Conservation (phyloP, 345 rosid species). For the Melastoma malabathricum region DNA sequence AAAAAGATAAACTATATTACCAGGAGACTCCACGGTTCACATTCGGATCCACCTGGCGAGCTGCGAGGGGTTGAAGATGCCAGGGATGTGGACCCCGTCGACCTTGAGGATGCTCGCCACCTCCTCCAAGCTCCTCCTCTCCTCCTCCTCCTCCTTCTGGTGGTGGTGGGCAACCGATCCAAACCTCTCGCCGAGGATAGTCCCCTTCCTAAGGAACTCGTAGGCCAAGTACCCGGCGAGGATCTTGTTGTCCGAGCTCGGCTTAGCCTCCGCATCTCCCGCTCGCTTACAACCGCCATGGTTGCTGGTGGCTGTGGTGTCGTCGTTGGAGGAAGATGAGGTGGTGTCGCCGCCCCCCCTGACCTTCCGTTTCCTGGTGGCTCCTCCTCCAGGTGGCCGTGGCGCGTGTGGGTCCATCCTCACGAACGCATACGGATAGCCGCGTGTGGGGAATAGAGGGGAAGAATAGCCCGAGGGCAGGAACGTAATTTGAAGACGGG, state of each 20-base stretch:
- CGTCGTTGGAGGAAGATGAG: too few relatives aligned
- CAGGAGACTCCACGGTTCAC: slow-evolving; percentile 15
- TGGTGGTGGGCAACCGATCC: slow-evolving; percentile 20
- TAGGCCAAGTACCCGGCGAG: slow-evolving; percentile 75
- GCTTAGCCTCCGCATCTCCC: not conserved
- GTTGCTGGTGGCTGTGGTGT: too few relatives aligned
- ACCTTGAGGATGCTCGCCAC: slow-evolving; percentile 53
- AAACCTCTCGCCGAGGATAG: slow-evolving; percentile 53
- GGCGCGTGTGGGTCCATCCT: too few relatives aligned
- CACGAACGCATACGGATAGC: too few relatives aligned
- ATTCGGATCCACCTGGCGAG: slow-evolving; percentile 59
- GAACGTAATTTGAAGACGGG: too few relatives aligned
- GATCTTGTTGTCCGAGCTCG: slow-evolving; percentile 37
- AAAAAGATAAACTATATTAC: too few relatives aligned
- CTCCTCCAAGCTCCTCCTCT: slow-evolving; percentile 32
- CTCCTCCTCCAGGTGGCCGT: too few relatives aligned
- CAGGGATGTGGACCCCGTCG: slow-evolving; percentile 49
- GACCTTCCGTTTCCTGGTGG: too few relatives aligned
- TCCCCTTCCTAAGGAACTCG: slow-evolving; percentile 66
- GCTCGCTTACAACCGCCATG: too few relatives aligned
- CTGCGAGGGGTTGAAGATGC: slow-evolving; percentile 59
- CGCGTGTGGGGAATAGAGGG: too few relatives aligned
- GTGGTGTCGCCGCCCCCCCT: too few relatives aligned
- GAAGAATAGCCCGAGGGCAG: too few relatives aligned
- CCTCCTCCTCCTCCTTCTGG: slow-evolving; percentile 10